Base-by-base conservation (phyloP, 192 early-diverging fungal genomes). In the Podila verticillata region DNA sequence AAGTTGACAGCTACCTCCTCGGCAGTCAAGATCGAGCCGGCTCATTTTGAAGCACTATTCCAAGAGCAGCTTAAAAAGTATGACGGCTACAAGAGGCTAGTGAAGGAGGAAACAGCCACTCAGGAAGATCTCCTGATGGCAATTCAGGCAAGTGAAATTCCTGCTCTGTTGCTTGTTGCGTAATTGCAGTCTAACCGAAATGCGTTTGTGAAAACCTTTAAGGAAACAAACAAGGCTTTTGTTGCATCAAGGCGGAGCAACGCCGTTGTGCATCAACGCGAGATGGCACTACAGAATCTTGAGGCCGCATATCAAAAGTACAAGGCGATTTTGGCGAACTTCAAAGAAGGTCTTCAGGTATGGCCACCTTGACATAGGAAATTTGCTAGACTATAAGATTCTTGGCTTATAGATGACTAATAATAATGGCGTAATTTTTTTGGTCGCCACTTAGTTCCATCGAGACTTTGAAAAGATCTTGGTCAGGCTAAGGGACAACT, bases 301-400 rank as follows among this genome's bases (percentile, higher is more conserved):
- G 93, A 94, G 57, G 86, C 84, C 10, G 95, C 90, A 12, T 94
- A 92, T 68, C 87, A 92, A 75, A 85, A 87, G 32, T 96, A 90
- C 67, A 86, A 87, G 59, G 92, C 95, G 57, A 91, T 95, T 4
- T 86, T 89, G 28, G 84, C 81, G 5, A 96, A 96, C 63, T 70
- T 97, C 22, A 81, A 87, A 36, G 95, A 97, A 79, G 96, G 96
- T 7, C 73, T 86, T 19, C 89, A 93, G 89, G 91, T 92, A 86
- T 36, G 47, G 13, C 56, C 39, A 44, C 39, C 13, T 3, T 17
- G 15, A 15, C 39, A 15, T 15, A 0, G 36, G 7, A 39, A 12
- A 13, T 7, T 44, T 44, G 39, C 39, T 15, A 15, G 39, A n/a
- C 22, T n/a, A 19, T 54, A 10, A 0, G 4, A 26, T 24, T 0